Evolutionary conservation across 768 basidiomycete genomes (phyloP).

Genomic region (Lentinula boryana): DNA sequence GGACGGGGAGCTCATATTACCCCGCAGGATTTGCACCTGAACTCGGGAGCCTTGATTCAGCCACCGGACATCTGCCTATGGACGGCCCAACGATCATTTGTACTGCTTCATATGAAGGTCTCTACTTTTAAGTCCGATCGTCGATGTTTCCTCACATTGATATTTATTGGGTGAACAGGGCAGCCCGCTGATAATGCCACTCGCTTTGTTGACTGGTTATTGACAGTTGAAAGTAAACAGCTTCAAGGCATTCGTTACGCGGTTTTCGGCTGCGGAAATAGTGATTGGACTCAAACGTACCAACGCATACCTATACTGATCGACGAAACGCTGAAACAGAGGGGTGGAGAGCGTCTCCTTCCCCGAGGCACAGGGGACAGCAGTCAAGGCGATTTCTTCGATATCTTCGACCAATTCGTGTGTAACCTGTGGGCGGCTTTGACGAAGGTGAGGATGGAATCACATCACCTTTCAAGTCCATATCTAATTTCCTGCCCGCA

Average conservation of each 20-base stretch:
- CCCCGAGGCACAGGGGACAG: slow-evolving; percentile 37
- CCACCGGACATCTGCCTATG: slow-evolving; percentile 27
- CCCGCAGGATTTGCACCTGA: slow-evolving; percentile 29
- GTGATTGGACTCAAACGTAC: slow-evolving; percentile 42
- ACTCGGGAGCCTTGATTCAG: slow-evolving; percentile 34
- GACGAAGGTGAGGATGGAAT: slow-evolving; percentile 19
- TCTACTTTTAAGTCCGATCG: background rate
- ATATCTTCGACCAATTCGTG: slow-evolving; percentile 38
- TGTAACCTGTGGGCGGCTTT: slow-evolving; percentile 30
- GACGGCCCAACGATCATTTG: slow-evolving; percentile 40
- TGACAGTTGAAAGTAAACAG: slow-evolving; percentile 19
- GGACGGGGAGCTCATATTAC: background rate
- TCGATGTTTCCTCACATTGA: background rate
- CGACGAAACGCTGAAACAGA: slow-evolving; percentile 26
- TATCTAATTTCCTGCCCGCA: background rate
- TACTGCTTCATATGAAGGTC: slow-evolving; percentile 44
- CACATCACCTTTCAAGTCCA: background rate
- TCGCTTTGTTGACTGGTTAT: slow-evolving; percentile 37
- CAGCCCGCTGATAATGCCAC: slow-evolving; percentile 45
- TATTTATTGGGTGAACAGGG: slow-evolving; percentile 15
- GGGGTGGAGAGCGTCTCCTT: slow-evolving; percentile 30
- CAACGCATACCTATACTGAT: slow-evolving; percentile 37
- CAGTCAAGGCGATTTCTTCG: slow-evolving; percentile 33
- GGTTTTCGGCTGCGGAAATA: slow-evolving; percentile 46
- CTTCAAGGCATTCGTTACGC: slow-evolving; percentile 30